These are phyloP conservation scores for Exidia glandulosa DNA, from an alignment of 768 basidiomycete species.

Conservation along the genomic window DNA sequence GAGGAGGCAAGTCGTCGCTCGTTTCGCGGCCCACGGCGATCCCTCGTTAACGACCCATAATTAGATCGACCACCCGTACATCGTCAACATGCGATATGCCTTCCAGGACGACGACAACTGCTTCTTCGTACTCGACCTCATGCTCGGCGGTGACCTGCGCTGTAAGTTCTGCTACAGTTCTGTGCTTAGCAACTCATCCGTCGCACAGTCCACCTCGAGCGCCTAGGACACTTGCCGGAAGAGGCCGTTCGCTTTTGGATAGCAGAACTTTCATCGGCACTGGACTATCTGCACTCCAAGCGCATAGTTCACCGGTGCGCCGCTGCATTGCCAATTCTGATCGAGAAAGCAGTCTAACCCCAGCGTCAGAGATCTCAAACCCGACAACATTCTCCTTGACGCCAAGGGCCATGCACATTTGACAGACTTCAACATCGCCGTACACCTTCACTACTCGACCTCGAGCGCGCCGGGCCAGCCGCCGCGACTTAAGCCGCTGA, in stretches of 20 bases:
- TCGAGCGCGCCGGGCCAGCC: background rate
- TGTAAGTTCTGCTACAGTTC: conserved; percentile 42
- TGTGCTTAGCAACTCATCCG: conserved; percentile 2
- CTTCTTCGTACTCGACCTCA: conserved; percentile 95
- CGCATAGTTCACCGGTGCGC: conserved; percentile 93
- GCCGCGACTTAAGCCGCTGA: conserved; percentile 24
- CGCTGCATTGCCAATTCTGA: conserved; percentile 3
- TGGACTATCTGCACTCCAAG: conserved; percentile 85
- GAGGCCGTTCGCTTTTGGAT: conserved; percentile 79
- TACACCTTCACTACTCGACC: conserved; percentile 44
- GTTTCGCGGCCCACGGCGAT: conserved; percentile 11
- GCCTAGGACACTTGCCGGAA: conserved; percentile 64
- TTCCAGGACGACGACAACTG: conserved; percentile 99
- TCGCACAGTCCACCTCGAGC: conserved; percentile 71
- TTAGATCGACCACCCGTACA: conserved; percentile 89
- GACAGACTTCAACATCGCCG: conserved; percentile 97
- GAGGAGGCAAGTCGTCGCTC: conserved; percentile 64
- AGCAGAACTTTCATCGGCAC: conserved; percentile 78
- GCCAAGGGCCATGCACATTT: conserved; percentile 92
- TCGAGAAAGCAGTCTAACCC: conserved; percentile 8
- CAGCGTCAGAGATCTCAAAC: conserved; percentile 20
- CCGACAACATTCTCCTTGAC: conserved; percentile 36
- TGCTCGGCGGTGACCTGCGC: conserved; percentile 90
- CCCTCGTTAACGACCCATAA: conserved; percentile 1
- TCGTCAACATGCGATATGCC: conserved; percentile 91